Evolutionary conservation across 768 basidiomycete species (phyloP).

Genomic region (Russula sp.): DNA sequence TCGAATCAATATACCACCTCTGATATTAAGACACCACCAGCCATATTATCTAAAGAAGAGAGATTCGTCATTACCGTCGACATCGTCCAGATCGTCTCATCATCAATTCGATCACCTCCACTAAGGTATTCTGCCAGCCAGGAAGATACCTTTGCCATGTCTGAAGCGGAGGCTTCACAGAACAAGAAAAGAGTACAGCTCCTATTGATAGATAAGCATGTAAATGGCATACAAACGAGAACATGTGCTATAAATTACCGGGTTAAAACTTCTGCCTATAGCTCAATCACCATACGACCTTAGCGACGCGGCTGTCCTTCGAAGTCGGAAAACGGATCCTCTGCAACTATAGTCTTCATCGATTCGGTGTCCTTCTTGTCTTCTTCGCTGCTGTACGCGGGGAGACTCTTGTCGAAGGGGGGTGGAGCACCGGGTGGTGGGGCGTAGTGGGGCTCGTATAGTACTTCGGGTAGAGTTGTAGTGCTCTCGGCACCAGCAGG

Average conservation of each 20-base stretch:
- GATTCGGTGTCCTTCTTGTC: slow-evolving; percentile 28
- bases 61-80: background rate
- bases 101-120: background rate
- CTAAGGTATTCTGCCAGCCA: background rate
- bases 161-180: background rate
- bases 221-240: background rate
- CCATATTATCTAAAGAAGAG: background rate
- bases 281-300: background rate
- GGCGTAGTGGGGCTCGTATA: slow-evolving; percentile 31
- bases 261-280: background rate
- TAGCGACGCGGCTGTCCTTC: slow-evolving; percentile 27
- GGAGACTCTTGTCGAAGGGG: slow-evolving; percentile 31
- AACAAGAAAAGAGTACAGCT: background rate
- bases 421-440: slow-evolving; percentile 50
- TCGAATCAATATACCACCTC: background rate
- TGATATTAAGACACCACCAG: background rate
- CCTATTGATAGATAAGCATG: background rate
- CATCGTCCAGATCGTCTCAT: background rate
- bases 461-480: slow-evolving; percentile 24
- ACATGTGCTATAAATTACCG: background rate
- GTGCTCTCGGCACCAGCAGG: slow-evolving; percentile 17
- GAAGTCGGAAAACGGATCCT: slow-evolving; percentile 55
- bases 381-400: slow-evolving; percentile 39
- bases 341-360: slow-evolving; percentile 28
- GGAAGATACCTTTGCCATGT: no score